These are phyloP conservation scores for Acanthamoeba lugdunensis DNA, from an alignment of 208 protist species.

Conservation along the genomic window DNA sequence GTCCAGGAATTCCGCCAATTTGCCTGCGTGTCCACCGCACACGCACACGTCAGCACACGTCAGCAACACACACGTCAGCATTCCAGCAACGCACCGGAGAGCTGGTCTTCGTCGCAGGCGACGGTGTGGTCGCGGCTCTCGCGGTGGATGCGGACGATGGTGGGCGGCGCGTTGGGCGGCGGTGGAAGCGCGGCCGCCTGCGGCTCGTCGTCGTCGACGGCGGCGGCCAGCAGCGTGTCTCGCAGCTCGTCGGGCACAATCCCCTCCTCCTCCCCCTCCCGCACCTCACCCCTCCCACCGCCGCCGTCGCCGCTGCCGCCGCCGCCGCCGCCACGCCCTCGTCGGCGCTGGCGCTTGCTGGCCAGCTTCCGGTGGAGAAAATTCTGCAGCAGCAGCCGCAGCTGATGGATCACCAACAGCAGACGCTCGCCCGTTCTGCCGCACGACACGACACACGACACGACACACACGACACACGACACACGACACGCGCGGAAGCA, in stretches of 20 bases:
- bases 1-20: slow-evolving; percentile 70
- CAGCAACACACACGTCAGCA: background rate
- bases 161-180: slow-evolving; percentile 1
- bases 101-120: slow-evolving; percentile 38
- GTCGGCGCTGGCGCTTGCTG: background rate
- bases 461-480: too few species aligned
- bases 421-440: slow-evolving; percentile 36
- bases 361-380: slow-evolving; percentile 55
- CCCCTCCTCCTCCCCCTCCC: background rate
- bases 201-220: background rate
- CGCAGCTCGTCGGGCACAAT: slow-evolving; percentile 13
- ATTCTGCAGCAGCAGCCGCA: slow-evolving; percentile 58
- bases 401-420: slow-evolving; percentile 56
- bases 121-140: slow-evolving; percentile 56
- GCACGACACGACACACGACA: background rate
- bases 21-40: background rate
- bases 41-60: background rate
- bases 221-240: background rate
- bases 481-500: too few species aligned
- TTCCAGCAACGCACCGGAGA: background rate
- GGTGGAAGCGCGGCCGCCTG: background rate
- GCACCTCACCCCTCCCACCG: background rate
- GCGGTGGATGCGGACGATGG: slow-evolving; percentile 17
- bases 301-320: background rate
- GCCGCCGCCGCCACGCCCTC: background rate